Conservation (phyloP, 2,329 filamentous ascomycete genomes). For the Fusarium sp. region DNA sequence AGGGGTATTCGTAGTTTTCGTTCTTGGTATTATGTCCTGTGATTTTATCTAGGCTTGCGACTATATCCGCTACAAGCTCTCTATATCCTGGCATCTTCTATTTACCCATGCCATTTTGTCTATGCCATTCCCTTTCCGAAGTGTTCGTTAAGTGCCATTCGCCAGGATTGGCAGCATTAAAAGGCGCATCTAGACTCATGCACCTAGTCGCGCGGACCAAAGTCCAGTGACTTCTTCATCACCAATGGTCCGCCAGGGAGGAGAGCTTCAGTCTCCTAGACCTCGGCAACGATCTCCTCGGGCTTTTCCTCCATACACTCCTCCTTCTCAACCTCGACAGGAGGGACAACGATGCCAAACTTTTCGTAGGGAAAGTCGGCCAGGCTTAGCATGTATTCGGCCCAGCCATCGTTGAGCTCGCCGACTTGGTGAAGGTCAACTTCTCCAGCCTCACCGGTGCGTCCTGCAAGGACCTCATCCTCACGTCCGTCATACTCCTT, state of each 20-base stretch:
- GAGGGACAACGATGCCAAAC: slow-evolving; percentile 70
- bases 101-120: slow-evolving; percentile 16
- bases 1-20: neutral
- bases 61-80: neutral
- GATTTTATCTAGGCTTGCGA: slow-evolving; percentile 9
- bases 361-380: slow-evolving; percentile 70
- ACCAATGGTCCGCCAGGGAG: slow-evolving; percentile 1
- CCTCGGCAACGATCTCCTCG: slow-evolving; percentile 29
- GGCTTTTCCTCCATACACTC: slow-evolving; percentile 58
- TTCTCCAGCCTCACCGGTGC: slow-evolving; percentile 77
- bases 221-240: slow-evolving; percentile 10
- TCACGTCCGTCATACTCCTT: slow-evolving; percentile 83
- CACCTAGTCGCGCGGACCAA: slow-evolving; percentile 5
- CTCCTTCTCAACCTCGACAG: slow-evolving; percentile 59
- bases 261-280: slow-evolving; percentile 31
- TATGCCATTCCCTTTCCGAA: slow-evolving; percentile 7
- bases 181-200: slow-evolving; percentile 1
- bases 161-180: slow-evolving; percentile 13
- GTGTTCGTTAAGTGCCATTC: neutral
- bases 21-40: slow-evolving; percentile 12
- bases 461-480: slow-evolving; percentile 85
- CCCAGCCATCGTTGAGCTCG: slow-evolving; percentile 73
- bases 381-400: slow-evolving; percentile 66
- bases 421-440: slow-evolving; percentile 70
- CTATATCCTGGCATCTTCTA: slow-evolving; percentile 7